Evolutionary conservation across 768 basidiomycete genomes (phyloP), one percentile per base, ranked within the genome.

Genomic region (Filobasidium wieringae): DNA sequence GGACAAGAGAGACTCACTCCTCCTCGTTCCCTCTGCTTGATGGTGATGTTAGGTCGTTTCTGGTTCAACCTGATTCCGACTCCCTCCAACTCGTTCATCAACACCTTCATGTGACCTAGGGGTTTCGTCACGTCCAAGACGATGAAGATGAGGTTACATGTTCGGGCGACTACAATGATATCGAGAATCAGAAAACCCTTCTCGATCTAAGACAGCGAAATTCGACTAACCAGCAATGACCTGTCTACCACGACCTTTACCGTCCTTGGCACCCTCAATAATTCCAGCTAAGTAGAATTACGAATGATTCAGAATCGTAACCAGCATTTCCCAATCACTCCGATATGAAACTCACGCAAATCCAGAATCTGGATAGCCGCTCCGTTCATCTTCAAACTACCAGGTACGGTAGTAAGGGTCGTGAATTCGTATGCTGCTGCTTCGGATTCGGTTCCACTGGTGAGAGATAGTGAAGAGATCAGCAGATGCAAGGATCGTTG

Each of bases 111-210:
- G 78, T 97, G 93, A 26, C 86, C 87, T 17, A 97, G 81, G n/a
- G 95, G 95, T 76, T 97, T 99, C 33, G 95, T 81, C 27, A 99
- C 95, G 68, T 99, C 95, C 50, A 99, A 82, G 29, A 97, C 87
- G 72, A 99, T 97, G 75, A 97, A 97, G 60, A 99, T 96, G 33
- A 97, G 83, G 73, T 96, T 89, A 74, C 95, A 97, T 37, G 95
- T 97, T 59, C 95, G 84, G 7, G 95, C 93, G 64, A 99, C 95
- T 88, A 76, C 2, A 45, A 45, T 26, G 1, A 32, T 4, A 17
- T 9, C 22, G 14, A 12, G 29, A n/a, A 40, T 43, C 4, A 26
- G 31, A 32, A 17, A n/a, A n/a, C n/a, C n/a, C n/a, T n/a, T n/a
- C 19, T 30, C 12, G 14, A 30, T 49, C 14, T 49, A 17, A 37